Evolutionary conservation across 129 eudicot genomes (phyloP).

Genomic region (Pulicaria dysenterica): DNA sequence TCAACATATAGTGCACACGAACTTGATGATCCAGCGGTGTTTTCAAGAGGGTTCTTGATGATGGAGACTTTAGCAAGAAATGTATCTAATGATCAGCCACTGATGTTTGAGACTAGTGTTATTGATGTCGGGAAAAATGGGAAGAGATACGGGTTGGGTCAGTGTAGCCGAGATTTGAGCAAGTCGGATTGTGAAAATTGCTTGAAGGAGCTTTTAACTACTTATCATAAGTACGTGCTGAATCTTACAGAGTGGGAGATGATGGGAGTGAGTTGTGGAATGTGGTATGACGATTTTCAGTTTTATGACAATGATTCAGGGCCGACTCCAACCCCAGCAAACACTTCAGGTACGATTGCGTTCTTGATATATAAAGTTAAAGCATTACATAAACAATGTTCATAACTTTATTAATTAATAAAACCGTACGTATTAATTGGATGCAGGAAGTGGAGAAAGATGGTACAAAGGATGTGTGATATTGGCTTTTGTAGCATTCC

Average conservation of each 20-base stretch:
- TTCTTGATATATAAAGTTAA: not conserved
- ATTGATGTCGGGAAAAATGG: conserved; percentile 19
- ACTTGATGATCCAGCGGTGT: conserved; percentile 29
- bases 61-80: conserved; percentile 27
- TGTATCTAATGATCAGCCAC: conserved; percentile 31
- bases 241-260: conserved; percentile 37
- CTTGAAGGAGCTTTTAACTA: conserved; percentile 25
- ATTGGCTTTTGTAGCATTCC: conserved; percentile 23
- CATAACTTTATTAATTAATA: no score
- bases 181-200: conserved; percentile 29
- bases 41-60: conserved; percentile 34
- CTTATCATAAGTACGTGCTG: not conserved
- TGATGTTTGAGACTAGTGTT: conserved; percentile 31
- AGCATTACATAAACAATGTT: not conserved
- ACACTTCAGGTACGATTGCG: conserved; percentile 15
- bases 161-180: conserved; percentile 39
- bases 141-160: conserved; percentile 38
- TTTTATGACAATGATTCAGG: conserved; percentile 8
- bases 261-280: conserved; percentile 34
- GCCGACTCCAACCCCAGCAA: not conserved
- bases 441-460: conserved; percentile 25
- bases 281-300: conserved; percentile 34
- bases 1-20: not conserved
- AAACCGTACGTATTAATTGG: not conserved
- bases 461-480: conserved; percentile 20